Evolutionary conservation across 257 asterid genomes (phyloP).

Genomic region (Linaria vulgaris): DNA sequence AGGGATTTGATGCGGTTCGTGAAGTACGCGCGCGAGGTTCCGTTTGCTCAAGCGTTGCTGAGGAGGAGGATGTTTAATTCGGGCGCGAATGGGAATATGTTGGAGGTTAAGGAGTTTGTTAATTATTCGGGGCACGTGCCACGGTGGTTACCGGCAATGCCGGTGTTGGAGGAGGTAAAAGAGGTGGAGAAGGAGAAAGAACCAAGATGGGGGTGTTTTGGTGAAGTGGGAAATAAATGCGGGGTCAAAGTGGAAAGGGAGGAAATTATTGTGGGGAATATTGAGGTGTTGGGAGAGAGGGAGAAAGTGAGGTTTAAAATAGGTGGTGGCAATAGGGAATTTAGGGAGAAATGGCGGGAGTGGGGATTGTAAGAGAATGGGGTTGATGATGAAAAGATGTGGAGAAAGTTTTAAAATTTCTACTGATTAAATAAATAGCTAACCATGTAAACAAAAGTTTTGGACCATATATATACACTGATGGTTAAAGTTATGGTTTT

Average conservation of each 20-base stretch:
- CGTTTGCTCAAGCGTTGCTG: conserved; percentile 54
- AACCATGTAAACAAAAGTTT: too few species aligned
- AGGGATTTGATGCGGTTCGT: conserved; percentile 37
- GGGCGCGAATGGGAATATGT: not conserved
- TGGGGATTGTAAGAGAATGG: conserved; percentile 33
- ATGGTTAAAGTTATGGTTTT: too few species aligned
- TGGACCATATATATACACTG: too few species aligned
- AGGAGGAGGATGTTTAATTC: not conserved
- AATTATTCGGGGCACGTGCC: conserved; percentile 45
- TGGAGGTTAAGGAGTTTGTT: not conserved
- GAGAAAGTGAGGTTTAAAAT: conserved; percentile 39
- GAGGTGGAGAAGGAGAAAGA: conserved; percentile 15
- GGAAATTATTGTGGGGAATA: conserved; percentile 9
- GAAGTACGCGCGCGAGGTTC: conserved; percentile 35
- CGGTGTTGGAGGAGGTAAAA: conserved; percentile 26
- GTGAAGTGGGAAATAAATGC: conserved; percentile 6
- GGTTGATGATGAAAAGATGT: conserved; percentile 43
- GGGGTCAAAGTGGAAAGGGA: conserved; percentile 13
- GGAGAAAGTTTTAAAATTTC: not conserved
- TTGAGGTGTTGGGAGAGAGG: conserved; percentile 25
- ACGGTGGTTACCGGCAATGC: conserved; percentile 51
- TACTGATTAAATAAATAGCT: not conserved
- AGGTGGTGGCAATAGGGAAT: conserved; percentile 4
- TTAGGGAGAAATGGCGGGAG: conserved; percentile 14
- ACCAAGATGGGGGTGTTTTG: conserved; percentile 30